Evolutionary conservation across 2,329 filamentous ascomycete species (phyloP), one percentile per base, ranked within the genome.

Genomic region (Zymoseptoria passerinii): DNA sequence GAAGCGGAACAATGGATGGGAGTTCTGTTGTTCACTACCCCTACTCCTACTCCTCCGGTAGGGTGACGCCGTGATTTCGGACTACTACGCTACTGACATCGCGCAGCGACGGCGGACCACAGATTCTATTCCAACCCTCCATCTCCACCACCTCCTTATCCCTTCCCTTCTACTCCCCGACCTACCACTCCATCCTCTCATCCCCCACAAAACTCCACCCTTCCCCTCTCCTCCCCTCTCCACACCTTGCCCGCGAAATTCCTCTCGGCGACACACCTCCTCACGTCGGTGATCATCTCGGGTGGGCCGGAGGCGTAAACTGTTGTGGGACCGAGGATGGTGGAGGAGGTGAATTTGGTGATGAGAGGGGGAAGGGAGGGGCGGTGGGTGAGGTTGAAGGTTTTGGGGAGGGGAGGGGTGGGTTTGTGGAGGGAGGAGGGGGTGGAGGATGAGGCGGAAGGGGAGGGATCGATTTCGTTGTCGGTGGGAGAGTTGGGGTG

Each of bases 261-360:
- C 23, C 58, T 35, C 2, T 10, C 44, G 2, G 65, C 57, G 8
- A 66, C 60, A 3, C 58, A 55, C 6, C 44, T 20, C 53, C 65
- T 48, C 28, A 66, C 20, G 58, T 65, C 63, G 9, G 58, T 59
- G 6, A 64, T 61, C 65, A 66, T 65, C 10, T 10, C 44, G 16
- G 62, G 59, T 3, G 65, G 64, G 19, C 63, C 64, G 56, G 63
- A 66, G 6, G 62, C 63, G 2, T 66, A 23, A 10, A 63, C 50
- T 4, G 28, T 28, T 50, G 53, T 62, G 53, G 50, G 50, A n/a
- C 50, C 50, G 6, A 19, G 19, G 23, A 52, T 28, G 2, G 23
- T 52, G 35, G 62, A 57, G 23, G 58, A 49, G 56, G 66, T 65
- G n/a, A 59, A 60, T 1, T 20, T 28, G 6, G 65, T 56, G 8